These are phyloP conservation scores for Diaporthe capsici DNA, from an alignment of 2,329 filamentous ascomycete genomes.

Conservation along the genomic window DNA sequence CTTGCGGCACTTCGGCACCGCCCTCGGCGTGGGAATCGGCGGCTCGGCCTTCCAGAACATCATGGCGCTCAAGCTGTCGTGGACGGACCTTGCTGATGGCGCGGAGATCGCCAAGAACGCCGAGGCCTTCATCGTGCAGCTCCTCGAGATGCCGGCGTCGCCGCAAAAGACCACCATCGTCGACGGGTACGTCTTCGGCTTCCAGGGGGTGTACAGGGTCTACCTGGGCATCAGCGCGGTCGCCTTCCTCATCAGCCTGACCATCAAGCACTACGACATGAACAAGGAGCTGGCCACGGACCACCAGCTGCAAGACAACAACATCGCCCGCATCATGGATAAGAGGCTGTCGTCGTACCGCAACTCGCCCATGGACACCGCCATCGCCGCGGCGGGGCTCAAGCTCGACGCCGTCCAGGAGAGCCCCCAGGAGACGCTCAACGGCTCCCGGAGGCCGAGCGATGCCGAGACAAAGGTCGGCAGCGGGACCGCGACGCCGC, in stretches of 20 bases:
- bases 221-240: constrained; percentile 65
- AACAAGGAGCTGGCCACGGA: constrained; percentile 62
- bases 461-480: constrained; percentile 19
- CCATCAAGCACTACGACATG: constrained; percentile 65
- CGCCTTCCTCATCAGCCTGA: constrained; percentile 64
- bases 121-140: constrained; percentile 46
- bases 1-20: constrained; percentile 57
- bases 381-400: not conserved
- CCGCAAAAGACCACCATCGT: constrained; percentile 38
- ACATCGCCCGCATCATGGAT: constrained; percentile 36
- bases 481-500: constrained; percentile 12
- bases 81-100: constrained; percentile 47
- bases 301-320: constrained; percentile 59
- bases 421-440: constrained; percentile 19
- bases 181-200: constrained; percentile 64
- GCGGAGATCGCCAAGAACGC: constrained; percentile 49
- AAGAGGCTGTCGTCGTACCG: constrained; percentile 33
- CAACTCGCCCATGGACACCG: constrained; percentile 27
- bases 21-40: constrained; percentile 57
- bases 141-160: constrained; percentile 43
- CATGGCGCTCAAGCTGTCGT: constrained; percentile 52
- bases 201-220: constrained; percentile 68
- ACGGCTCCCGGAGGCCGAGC: constrained; percentile 18
- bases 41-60: constrained; percentile 59
- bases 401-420: constrained; percentile 25